Evolutionary conservation across 495 filamentous ascomycete species (phyloP).

Genomic region (Trypethelium eluteriae): DNA sequence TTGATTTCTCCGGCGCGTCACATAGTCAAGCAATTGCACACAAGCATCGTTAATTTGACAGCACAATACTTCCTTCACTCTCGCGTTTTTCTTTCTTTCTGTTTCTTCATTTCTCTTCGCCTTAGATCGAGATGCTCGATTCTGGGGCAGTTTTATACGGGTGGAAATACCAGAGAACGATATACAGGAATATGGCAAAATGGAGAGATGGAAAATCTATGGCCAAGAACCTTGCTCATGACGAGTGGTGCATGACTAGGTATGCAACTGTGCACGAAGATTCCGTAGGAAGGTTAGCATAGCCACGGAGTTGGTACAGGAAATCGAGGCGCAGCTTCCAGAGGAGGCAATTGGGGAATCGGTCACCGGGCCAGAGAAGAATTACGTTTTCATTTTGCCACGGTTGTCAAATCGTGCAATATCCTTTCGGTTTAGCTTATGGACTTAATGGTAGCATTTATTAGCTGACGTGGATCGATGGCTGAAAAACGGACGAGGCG

Average conservation of each 20-base stretch:
- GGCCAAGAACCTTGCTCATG: slow-evolving; percentile 1
- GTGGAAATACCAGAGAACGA: slow-evolving; percentile 11
- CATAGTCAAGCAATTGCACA: background rate
- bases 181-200: slow-evolving; percentile 1
- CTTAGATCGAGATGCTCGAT: background rate
- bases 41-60: slow-evolving; percentile 2
- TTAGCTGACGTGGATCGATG: slow-evolving; percentile 6
- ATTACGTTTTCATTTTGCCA: background rate
- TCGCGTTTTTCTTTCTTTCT: background rate
- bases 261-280: no score
- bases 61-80: background rate
- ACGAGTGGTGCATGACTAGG: no score
- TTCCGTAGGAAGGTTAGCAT: no score
- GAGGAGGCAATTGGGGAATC: background rate
- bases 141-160: slow-evolving; percentile 6
- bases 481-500: background rate
- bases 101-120: background rate
- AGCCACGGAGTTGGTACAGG: background rate
- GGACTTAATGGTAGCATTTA: slow-evolving; percentile 10
- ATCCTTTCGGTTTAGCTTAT: slow-evolving; percentile 6
- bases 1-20: background rate
- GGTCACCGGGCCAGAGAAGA: background rate
- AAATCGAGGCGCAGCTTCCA: background rate
- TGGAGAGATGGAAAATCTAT: background rate
- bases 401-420: background rate